Conservation (phyloP, 805 yeast genomes). For the Vanderwaltozyma verrucispora region DNA sequence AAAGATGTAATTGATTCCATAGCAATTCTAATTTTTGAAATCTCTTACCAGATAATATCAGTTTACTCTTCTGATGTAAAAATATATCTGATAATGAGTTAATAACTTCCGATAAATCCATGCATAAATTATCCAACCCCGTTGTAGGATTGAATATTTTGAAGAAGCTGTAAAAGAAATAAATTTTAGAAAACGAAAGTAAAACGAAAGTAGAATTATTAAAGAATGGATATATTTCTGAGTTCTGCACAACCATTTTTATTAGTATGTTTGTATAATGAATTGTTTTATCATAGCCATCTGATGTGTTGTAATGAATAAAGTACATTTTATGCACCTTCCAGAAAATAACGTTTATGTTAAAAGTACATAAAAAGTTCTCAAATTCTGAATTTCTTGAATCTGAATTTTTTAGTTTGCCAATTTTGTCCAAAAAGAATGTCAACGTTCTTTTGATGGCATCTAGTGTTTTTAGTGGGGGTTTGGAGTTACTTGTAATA, state of each 20-base stretch:
- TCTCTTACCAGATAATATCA: constrained; percentile 10
- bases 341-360: constrained; percentile 18
- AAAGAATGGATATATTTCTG: constrained; percentile 8
- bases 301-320: constrained; percentile 14
- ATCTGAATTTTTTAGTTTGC: constrained; percentile 2
- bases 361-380: constrained; percentile 14
- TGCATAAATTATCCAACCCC: too few relatives aligned
- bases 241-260: constrained; percentile 12
- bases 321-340: constrained; percentile 18
- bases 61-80: constrained; percentile 8
- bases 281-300: constrained; percentile 10
- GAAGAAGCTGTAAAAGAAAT: too few relatives aligned
- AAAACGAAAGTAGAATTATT: constrained; percentile 21
- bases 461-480: constrained; percentile 23
- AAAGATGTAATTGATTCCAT: constrained; percentile 17
- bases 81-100: constrained; percentile 9
- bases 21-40: constrained; percentile 12
- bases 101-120: constrained; percentile 15
- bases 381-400: constrained; percentile 16
- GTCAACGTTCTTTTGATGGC: constrained; percentile 17
- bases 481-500: constrained; percentile 11
- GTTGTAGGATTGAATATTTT: too few relatives aligned
- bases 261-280: constrained; percentile 16
- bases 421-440: constrained; percentile 6
- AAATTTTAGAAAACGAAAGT: constrained; percentile 11